phyloP scores from a whole-genome alignment of 805 yeast species.

The Saturnispora sanitii region DNA sequence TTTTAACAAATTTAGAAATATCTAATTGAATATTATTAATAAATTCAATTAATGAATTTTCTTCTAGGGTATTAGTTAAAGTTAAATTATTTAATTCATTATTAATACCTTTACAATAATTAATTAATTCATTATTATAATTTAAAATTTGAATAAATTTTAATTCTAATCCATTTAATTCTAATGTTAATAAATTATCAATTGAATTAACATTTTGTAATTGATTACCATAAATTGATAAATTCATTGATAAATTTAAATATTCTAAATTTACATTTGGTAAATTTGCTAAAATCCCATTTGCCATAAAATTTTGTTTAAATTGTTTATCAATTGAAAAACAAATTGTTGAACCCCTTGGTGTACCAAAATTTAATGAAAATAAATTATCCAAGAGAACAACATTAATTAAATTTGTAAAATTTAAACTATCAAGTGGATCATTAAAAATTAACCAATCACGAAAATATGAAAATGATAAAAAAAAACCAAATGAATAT shows the following conservation, averaged over 20 bases:
- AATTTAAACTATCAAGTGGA: constrained; percentile 16
- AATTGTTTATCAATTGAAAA: constrained; percentile 16
- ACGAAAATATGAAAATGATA: constrained; percentile 44
- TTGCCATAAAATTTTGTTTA: constrained; percentile 13
- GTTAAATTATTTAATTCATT: constrained; percentile 5
- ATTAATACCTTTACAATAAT: constrained; percentile 9
- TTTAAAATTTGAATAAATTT: constrained; percentile 23
- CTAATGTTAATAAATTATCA: constrained; percentile 11
- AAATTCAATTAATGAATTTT: constrained; percentile 19
- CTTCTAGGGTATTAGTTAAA: not conserved
- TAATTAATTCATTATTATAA: constrained; percentile 17
- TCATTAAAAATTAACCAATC: constrained; percentile 43
- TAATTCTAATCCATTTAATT: constrained; percentile 14
- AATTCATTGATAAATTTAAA: constrained; percentile 19
- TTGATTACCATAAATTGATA: constrained; percentile 16
- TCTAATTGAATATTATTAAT: constrained; percentile 25
- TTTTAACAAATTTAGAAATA: constrained; percentile 22
- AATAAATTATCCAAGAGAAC: constrained; percentile 43
- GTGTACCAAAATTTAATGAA: constrained; percentile 41
- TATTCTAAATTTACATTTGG: constrained; percentile 14
- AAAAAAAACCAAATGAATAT: constrained; percentile 47
- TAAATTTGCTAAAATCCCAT: constrained; percentile 8
- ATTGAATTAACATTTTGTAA: constrained; percentile 13
- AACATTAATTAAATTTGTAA: constrained; percentile 35
- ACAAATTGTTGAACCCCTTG: constrained; percentile 19